phyloP scores from a whole-genome alignment of 140 eudicot genomes.

The Oenanthe javanica region DNA sequence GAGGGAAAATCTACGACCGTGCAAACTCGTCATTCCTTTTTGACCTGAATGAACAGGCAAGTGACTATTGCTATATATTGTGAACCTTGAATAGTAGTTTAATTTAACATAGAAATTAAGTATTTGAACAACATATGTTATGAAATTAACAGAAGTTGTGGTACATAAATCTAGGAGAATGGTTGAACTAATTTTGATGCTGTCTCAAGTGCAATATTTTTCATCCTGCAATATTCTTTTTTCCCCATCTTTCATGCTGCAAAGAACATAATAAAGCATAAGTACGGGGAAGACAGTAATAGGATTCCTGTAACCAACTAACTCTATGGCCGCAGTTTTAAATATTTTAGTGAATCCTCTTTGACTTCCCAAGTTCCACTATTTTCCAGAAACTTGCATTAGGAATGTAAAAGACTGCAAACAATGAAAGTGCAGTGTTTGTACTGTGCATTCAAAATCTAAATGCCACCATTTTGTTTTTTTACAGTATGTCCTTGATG shows the following conservation, averaged over 20 bases:
- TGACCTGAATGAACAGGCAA: slow-evolving; percentile 91
- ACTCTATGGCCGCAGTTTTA: neutral
- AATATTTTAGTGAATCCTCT: neutral
- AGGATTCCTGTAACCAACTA: neutral
- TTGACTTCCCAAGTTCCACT: neutral
- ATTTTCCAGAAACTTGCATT: neutral
- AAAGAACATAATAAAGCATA: neutral
- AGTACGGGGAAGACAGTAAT: neutral
- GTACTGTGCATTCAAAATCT: slow-evolving; percentile 18
- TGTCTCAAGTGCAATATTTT: neutral
- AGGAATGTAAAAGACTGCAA: neutral
- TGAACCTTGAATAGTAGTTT: neutral
- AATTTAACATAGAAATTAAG: neutral
- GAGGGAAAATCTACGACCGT: slow-evolving; percentile 92
- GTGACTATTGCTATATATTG: slow-evolving; percentile 11
- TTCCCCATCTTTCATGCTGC: neutral
- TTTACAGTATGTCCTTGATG: slow-evolving; percentile 87
- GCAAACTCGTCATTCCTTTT: slow-evolving; percentile 89
- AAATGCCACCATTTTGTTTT: neutral
- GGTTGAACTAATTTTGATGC: neutral
- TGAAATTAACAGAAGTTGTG: neutral
- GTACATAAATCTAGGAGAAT: neutral
- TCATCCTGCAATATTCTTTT: neutral
- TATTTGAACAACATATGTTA: neutral
- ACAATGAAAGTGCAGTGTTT: neutral